phyloP scores from a whole-genome alignment of 257 asterid species.

The Prunella vulgaris region DNA sequence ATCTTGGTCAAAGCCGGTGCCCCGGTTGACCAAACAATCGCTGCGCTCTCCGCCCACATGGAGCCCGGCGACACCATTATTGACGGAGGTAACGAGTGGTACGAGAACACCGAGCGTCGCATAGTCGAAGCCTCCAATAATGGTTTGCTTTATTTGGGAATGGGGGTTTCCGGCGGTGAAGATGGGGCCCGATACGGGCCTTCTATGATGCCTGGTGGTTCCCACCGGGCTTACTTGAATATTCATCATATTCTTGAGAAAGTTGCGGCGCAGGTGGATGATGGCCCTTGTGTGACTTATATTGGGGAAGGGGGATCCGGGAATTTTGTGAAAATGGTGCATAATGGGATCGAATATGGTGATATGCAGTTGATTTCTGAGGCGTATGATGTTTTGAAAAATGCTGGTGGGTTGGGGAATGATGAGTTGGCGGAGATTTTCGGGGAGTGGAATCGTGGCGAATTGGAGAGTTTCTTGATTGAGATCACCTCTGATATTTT shows the following conservation, averaged over 20 bases:
- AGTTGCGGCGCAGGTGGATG: conserved; percentile 78
- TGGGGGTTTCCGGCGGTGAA: conserved; percentile 84
- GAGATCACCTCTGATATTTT: conserved; percentile 71
- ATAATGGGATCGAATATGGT: conserved; percentile 74
- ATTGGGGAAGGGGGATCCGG: conserved; percentile 81
- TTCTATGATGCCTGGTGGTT: conserved; percentile 71
- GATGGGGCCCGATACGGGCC: conserved; percentile 76
- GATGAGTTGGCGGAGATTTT: conserved; percentile 57
- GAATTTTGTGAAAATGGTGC: conserved; percentile 77
- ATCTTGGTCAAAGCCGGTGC: conserved; percentile 73
- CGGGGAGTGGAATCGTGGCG: conserved; percentile 68
- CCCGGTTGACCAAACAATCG: conserved; percentile 71
- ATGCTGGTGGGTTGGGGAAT: conserved; percentile 49
- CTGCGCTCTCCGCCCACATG: conserved; percentile 49
- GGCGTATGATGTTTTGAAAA: conserved; percentile 67
- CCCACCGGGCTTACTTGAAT: conserved; percentile 53
- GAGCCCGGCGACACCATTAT: conserved; percentile 77
- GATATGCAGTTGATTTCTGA: conserved; percentile 80
- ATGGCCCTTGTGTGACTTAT: conserved; percentile 75
- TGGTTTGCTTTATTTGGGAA: conserved; percentile 62
- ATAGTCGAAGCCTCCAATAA: conserved; percentile 33
- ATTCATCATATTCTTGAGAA: conserved; percentile 52
- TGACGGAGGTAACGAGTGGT: conserved; percentile 84
- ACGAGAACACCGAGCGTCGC: conserved; percentile 67
- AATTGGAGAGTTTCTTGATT: conserved; percentile 64